Conservation (phyloP, 441 rosid species). For the Erodium chrysanthum region DNA sequence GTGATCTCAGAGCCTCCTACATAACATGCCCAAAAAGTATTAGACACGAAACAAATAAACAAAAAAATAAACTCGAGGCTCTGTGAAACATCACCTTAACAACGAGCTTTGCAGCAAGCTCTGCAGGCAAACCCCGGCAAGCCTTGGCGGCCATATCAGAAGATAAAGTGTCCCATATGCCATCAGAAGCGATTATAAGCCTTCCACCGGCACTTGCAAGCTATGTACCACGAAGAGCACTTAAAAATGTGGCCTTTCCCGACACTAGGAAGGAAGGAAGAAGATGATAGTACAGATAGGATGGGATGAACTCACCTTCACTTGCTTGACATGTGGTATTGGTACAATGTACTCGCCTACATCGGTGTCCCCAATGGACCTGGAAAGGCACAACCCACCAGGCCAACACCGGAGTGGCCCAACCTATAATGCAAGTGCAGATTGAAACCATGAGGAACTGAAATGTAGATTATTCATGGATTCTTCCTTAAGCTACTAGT, state of each 20-base stretch:
- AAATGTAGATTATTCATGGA: background rate
- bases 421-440: slow-evolving; percentile 33
- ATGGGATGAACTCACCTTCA: slow-evolving; percentile 38
- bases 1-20: slow-evolving; percentile 90
- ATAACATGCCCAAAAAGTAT: slow-evolving; percentile 14
- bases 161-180: slow-evolving; percentile 80
- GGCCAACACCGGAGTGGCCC: slow-evolving; percentile 95
- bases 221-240: slow-evolving; percentile 22
- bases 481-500: background rate
- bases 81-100: slow-evolving; percentile 47
- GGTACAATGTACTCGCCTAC: slow-evolving; percentile 94
- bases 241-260: background rate
- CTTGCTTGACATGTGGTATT: slow-evolving; percentile 83
- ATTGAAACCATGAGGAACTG: background rate
- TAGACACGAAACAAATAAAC: background rate
- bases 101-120: slow-evolving; percentile 77
- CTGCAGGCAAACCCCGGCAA: slow-evolving; percentile 73
- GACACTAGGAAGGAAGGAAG: background rate
- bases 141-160: slow-evolving; percentile 60
- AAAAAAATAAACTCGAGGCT: background rate
- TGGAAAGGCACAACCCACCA: slow-evolving; percentile 83
- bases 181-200: slow-evolving; percentile 84
- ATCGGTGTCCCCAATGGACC: slow-evolving; percentile 91
- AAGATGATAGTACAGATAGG: background rate
- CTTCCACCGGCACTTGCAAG: slow-evolving; percentile 74